Base-by-base conservation (phyloP, 2,329 filamentous ascomycete genomes). In the Pseudocercospora fuligena region DNA sequence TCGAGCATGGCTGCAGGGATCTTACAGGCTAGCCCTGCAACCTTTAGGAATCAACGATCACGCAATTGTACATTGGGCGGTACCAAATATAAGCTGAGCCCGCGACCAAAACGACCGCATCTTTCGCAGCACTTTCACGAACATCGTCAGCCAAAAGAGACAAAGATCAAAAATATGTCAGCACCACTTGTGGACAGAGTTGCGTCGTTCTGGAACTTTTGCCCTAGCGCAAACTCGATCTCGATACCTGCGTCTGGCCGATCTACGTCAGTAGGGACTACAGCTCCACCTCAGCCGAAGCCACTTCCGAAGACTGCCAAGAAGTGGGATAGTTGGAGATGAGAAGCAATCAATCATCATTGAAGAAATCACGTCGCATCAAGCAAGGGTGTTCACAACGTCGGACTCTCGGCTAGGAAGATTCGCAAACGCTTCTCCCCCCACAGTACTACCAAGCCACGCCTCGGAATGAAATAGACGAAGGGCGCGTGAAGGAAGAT, bases 141-240 rank as follows among this genome's bases (percentile, higher is more conserved):
- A 16, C 25, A n/a, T 54, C 21, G 11, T 25, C 25, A n/a, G 5
- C 16, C 51, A 54, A 12, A n/a, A 40, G 29, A 40, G 36, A 40
- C 36, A n/a, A 16, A 54, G 5, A n/a, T 31, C 23, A 54, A 12
- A 8, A 29, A 54, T 16, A 54, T 54, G 51, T 54, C 60, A 31
- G 31, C 60, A 40, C 40, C 51, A 40, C 14, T 47, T 3, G 49
- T 64, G 29, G 62, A 64, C 27, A 40, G 36, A n/a, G 53, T 64
- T 36, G 47, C 56, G 25, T 27, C 54, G 2, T 58, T 60, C 21
- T 64, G 62, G 62, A 40, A 23, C 16, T 64, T 60, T 29, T 58
- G 56, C n/a, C 62, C 62, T 23, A 29, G 54, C 49, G 58, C 47
- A n/a, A 46, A 31, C 11, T 56, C 59, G 40, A 60, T 64, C 56